Percentiles rank a stretch among this genome's conserved stretches.
Conservation (phyloP, 208 protist species). For the Leishmania aethiopica region DNA sequence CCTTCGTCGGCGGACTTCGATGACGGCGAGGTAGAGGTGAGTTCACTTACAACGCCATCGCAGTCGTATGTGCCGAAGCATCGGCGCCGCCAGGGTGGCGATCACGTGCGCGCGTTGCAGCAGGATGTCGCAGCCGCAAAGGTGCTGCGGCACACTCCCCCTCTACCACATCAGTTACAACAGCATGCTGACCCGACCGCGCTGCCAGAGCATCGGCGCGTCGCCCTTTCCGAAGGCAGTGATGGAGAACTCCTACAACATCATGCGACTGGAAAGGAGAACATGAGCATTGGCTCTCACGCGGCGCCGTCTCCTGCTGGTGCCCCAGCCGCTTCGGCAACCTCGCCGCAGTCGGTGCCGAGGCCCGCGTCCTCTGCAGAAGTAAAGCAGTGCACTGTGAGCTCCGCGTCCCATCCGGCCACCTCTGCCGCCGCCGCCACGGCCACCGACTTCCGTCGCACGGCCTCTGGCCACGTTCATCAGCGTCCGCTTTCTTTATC, state of each 20-base stretch:
- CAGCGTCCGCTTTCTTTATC: background rate
- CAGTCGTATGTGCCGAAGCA: slow-evolving; percentile 21
- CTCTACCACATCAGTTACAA: background rate
- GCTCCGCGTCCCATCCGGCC: background rate
- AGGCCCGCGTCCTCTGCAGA: background rate
- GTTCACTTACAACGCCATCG: slow-evolving; percentile 23
- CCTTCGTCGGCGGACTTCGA: background rate
- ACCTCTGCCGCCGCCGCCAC: background rate
- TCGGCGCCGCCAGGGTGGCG: background rate
- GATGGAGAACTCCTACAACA: background rate
- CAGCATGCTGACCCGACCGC: background rate
- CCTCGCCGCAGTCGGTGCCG: background rate
- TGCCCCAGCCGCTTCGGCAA: background rate
- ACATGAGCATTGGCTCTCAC: background rate
- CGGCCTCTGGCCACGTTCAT: background rate
- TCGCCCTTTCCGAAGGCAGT: background rate
- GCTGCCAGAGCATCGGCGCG: too few species aligned
- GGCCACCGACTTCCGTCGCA: background rate
- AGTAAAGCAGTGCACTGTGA: background rate
- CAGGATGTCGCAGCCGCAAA: background rate
- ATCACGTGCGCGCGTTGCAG: background rate
- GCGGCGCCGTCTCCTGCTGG: too few species aligned
- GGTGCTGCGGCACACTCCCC: background rate
- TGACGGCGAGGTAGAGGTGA: slow-evolving; percentile 13
- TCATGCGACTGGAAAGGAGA: background rate